Percentiles rank a stretch among this genome's conserved stretches.
phyloP scores from a whole-genome alignment of 1,284 basidiomycete species.

The Ganoderma resinaceum region DNA sequence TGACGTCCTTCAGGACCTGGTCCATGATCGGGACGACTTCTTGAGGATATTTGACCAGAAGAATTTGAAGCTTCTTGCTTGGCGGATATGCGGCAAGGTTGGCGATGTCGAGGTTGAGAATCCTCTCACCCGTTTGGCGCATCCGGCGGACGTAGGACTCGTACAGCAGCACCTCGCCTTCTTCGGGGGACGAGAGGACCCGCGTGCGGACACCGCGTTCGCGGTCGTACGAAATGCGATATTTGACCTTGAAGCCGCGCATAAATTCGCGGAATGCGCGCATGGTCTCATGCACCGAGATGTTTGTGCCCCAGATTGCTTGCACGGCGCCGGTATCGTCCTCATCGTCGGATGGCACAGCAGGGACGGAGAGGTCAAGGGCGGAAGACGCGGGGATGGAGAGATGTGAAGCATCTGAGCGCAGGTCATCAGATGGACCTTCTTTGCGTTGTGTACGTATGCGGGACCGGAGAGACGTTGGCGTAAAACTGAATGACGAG shows the following conservation, averaged over 20 bases:
- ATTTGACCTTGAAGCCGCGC: conserved; percentile 93
- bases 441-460: conserved; percentile 36
- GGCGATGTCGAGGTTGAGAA: conserved; percentile 89
- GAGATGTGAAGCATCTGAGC: conserved; percentile 64
- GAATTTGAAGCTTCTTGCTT: conserved; percentile 80
- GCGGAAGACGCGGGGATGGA: conserved; percentile 70
- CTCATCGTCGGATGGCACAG: conserved; percentile 50
- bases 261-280: conserved; percentile 90
- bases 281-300: conserved; percentile 92
- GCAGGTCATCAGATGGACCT: conserved; percentile 49
- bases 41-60: conserved; percentile 92
- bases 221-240: conserved; percentile 81
- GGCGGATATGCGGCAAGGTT: conserved; percentile 93
- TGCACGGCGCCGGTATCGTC: conserved; percentile 81
- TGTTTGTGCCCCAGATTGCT: conserved; percentile 97
- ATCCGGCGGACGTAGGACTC: conserved; percentile 87
- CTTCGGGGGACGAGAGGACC: conserved; percentile 64
- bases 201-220: conserved; percentile 65
- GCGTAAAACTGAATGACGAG: conserved; percentile 73
- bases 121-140: conserved; percentile 90
- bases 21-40: conserved; percentile 98
- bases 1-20: conserved; percentile 91
- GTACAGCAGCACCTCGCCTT: conserved; percentile 78
- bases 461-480: conserved; percentile 52
- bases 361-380: conserved; percentile 67